Evolutionary conservation across 2,329 filamentous ascomycete species (phyloP), one percentile per base, ranked within the genome.

Genomic region (Ascochyta pisi): DNA sequence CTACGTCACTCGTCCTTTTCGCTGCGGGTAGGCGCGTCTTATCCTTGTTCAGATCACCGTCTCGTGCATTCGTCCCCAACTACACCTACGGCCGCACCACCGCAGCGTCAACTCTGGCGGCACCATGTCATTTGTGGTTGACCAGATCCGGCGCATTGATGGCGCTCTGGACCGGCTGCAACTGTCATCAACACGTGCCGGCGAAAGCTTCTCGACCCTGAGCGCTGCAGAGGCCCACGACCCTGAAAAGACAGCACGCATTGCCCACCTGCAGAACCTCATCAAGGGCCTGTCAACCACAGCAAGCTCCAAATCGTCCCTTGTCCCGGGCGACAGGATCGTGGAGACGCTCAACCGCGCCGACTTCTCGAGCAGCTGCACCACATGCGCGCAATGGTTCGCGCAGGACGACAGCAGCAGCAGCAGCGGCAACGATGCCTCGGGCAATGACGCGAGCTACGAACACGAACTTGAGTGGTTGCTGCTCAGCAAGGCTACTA

Each of bases 391-490:
- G 19, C 70, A 75, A 23, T 73, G 78, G 53, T 70, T 77, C 56
- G 64, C 65, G 51, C 61, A 69, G 46, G 56, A 60, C n/a, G 50
- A 62, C 65, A 71, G 60, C 27, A 39, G 55, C 67, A 38, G 39
- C 65, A 71, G 60, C 26, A 37, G 54, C 67, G 37, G 48, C 33
- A 23, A 44, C 13, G 47, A 37, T 16, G 62, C 60, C 65, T 48
- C 68, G 76, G 51, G 66, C 48, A 48, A 51, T 15, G 66, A 66
- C 31, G 61, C 66, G 6, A 70, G 65, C 54, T 89, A 91, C 68
- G 88, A 92, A 71, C 83, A 84, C 46, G 91, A 97, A 68, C 83
- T 97, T 45, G 89, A 96, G 75, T 98, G 95, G 95, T 79, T 97
- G 23, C 81, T 97, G 15, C 84, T 96, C 27, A 91, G 90, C 76